Percentiles rank a stretch among this genome's conserved stretches.
Conservation (phyloP, 306 rosid species). For the Casuarina cunninghamiana region DNA sequence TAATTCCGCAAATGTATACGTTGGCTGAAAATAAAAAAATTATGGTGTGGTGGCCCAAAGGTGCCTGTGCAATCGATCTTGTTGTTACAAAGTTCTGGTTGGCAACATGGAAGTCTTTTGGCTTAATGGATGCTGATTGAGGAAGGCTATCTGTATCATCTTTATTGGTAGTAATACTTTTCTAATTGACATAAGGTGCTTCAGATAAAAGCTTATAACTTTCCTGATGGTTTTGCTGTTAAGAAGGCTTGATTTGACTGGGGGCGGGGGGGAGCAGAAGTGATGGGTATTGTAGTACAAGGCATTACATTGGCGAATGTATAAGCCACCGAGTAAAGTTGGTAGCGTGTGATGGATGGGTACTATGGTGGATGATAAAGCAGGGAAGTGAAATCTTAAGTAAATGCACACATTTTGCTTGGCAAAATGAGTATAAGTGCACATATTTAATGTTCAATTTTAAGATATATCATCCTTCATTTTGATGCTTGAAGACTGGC, state of each 20-base stretch:
- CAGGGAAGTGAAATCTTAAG: neutral
- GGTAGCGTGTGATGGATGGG: neutral
- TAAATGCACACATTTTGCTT: neutral
- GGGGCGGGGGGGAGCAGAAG: neutral
- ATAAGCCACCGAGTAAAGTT: neutral
- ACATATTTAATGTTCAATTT: neutral
- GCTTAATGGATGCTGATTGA: neutral
- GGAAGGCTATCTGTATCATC: neutral
- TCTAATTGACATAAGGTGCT: neutral
- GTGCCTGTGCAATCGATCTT: neutral
- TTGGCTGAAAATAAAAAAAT: conserved; percentile 3
- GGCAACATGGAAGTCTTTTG: neutral
- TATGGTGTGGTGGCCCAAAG: neutral
- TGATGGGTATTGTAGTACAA: neutral
- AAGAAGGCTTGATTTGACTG: neutral
- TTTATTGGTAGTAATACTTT: neutral
- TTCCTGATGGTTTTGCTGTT: neutral
- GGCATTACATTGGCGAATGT: neutral
- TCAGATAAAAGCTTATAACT: neutral
- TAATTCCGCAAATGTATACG: conserved; percentile 9
- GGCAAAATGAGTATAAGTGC: neutral
- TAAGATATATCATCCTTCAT: neutral
- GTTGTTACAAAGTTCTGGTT: neutral
- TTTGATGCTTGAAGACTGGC: neutral
- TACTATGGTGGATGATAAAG: neutral